A percentile compares a stretch with the other conserved stretches of the same genome.
Conservation (phyloP, 257 asterid species). For the Solanum dulcamara region DNA sequence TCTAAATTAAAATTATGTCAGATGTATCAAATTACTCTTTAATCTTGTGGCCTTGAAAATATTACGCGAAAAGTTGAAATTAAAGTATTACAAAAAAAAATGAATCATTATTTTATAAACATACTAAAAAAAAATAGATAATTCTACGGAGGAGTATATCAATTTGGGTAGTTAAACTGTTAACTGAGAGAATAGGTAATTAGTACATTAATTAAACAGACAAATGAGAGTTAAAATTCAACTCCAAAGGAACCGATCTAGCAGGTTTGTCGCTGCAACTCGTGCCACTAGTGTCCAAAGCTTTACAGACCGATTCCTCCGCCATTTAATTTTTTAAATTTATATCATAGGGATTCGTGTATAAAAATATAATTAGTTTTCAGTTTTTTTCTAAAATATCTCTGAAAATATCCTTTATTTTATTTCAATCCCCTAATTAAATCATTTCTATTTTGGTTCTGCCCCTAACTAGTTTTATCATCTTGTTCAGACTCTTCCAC, state of each 20-base stretch:
- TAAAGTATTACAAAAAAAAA: too few relatives aligned
- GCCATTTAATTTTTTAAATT: background rate
- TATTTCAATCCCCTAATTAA: background rate
- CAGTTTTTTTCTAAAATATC: background rate
- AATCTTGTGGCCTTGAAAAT: too few relatives aligned
- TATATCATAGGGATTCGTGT: conserved; percentile 24
- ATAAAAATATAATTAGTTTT: background rate
- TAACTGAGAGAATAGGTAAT: background rate
- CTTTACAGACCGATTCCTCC: conserved; percentile 25
- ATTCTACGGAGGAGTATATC: too few relatives aligned
- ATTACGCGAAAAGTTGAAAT: too few relatives aligned
- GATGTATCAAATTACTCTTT: too few relatives aligned
- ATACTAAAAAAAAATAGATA: too few relatives aligned
- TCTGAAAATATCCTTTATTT: background rate
- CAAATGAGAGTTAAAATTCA: conserved; percentile 1
- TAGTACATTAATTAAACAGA: background rate
- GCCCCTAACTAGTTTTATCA: background rate
- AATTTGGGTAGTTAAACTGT: background rate
- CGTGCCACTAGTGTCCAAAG: conserved; percentile 45
- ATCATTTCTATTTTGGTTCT: background rate
- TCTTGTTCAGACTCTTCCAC: conserved; percentile 9
- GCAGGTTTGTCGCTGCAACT: conserved; percentile 48
- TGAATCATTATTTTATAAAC: too few relatives aligned
- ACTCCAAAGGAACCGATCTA: conserved; percentile 29
- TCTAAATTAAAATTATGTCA: too few relatives aligned